These are phyloP conservation scores for Quercus variabilis DNA, from an alignment of 306 rosid genomes.

Conservation along the genomic window DNA sequence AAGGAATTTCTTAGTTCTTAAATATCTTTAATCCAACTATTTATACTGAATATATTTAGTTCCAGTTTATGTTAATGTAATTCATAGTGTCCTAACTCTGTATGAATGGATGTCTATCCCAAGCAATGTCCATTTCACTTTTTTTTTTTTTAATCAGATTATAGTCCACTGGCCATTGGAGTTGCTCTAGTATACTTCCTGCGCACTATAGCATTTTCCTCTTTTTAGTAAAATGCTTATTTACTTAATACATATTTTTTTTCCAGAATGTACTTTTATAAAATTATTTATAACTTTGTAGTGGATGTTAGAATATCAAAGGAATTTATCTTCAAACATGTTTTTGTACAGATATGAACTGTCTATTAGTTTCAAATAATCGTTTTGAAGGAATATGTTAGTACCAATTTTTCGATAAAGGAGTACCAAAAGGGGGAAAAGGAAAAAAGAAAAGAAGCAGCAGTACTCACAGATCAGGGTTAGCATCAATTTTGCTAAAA, in stretches of 20 bases:
- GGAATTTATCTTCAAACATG: background rate
- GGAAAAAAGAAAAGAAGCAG: background rate
- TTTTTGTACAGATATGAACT: background rate
- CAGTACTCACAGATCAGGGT: conserved; percentile 89
- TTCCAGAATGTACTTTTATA: background rate
- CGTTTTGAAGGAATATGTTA: background rate
- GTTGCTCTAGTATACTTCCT: no score
- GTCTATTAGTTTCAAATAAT: background rate
- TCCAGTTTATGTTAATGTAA: background rate
- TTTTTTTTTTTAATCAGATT: no score
- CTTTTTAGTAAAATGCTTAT: no score
- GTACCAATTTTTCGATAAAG: background rate
- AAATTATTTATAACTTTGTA: background rate
- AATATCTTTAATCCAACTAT: background rate
- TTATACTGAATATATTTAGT: background rate
- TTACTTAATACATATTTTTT: no score
- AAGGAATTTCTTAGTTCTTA: background rate
- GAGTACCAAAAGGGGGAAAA: background rate
- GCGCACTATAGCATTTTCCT: no score
- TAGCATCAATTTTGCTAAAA: conserved; percentile 86
- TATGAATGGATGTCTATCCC: no score
- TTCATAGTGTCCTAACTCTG: background rate
- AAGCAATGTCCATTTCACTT: no score
- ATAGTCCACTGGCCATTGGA: no score
- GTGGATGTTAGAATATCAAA: background rate